Conservation (phyloP, 495 filamentous ascomycete species). For the Pseudomonodictys pantanalensis region DNA sequence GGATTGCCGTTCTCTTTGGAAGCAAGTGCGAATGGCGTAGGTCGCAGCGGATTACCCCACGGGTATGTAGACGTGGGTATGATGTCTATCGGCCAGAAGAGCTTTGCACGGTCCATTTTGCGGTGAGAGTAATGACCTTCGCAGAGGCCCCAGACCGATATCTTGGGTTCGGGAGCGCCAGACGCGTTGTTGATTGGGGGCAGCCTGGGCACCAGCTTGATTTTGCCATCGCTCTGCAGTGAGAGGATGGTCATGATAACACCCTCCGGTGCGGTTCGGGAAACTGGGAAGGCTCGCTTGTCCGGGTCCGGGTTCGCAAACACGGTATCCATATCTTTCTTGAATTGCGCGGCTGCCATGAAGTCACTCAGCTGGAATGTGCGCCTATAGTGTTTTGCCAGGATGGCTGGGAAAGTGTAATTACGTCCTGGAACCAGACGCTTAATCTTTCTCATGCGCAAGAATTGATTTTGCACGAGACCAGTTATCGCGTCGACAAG, state of each 20-base stretch:
- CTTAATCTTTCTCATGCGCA: slow-evolving; percentile 9
- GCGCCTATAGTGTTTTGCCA: slow-evolving; percentile 53
- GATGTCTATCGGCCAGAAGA: slow-evolving; percentile 62
- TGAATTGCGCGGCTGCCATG: slow-evolving; percentile 39
- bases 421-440: slow-evolving; percentile 26
- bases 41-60: slow-evolving; percentile 55
- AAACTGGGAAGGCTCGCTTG: slow-evolving; percentile 36
- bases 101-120: slow-evolving; percentile 62
- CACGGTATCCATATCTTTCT: slow-evolving; percentile 41
- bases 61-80: slow-evolving; percentile 58
- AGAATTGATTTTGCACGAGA: slow-evolving; percentile 5
- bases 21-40: slow-evolving; percentile 23
- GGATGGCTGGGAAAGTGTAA: slow-evolving; percentile 39
- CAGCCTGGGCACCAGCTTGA: slow-evolving; percentile 56
- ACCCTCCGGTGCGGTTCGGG: slow-evolving; percentile 58
- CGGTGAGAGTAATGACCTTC: slow-evolving; percentile 70
- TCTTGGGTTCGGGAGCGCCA: slow-evolving; percentile 24
- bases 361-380: slow-evolving; percentile 47
- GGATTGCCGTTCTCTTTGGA: slow-evolving; percentile 26
- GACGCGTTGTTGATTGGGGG: slow-evolving; percentile 53
- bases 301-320: slow-evolving; percentile 46
- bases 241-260: slow-evolving; percentile 68
- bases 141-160: slow-evolving; percentile 63
- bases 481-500: slow-evolving; percentile 6
- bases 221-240: slow-evolving; percentile 57